Evolutionary conservation across 345 rosid species (phyloP), one percentile per base, ranked within the genome.

Genomic region (Gossypium raimondii): DNA sequence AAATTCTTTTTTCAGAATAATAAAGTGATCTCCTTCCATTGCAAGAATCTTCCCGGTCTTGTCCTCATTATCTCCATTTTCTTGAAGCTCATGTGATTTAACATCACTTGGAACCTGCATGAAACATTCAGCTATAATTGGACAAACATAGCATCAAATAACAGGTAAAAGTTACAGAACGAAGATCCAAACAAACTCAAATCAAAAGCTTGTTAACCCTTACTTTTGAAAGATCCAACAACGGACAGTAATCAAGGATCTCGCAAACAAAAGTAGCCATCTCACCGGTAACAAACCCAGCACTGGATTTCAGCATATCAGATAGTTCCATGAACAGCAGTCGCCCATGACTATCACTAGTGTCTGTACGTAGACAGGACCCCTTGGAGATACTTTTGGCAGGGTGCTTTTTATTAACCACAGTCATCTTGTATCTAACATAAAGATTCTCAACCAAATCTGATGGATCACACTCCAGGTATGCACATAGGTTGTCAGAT

Each of bases 241-340:
- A 29, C 2, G 67, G 67, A 20, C 67, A 62, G 45, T 34, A 62
- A 62, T 16, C 45, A 16, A 62, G 45, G 43, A 62, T 62, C 67
- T 62, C 45, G 34, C 67, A 62, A 62, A 29, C 44, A 29, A 62
- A 62, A 62, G 45, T 62, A 62, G 38, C 67, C 67, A 62, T 62
- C 22, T 34, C 47, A 34, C 67, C 47, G 2, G 18, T 34, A 62
- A 62, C 22, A 62, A 62, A 34, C 47, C 67, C 67, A 62, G 45
- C 67, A 62, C 17, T n/a, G 16, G 20, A 6, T 29, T 34, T 12
- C 2, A 34, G 45, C 45, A 62, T 16, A 34, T 62, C 47, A 34
- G 67, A 62, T 62, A 34, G 12, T 34, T 62, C 38, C 67, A 62
- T 62, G 17, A 29, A 62, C 18, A 8, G 12, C 7, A 16, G 47